phyloP scores from a whole-genome alignment of 2,329 filamentous ascomycete species.

The Plectosphaerella sp. region DNA sequence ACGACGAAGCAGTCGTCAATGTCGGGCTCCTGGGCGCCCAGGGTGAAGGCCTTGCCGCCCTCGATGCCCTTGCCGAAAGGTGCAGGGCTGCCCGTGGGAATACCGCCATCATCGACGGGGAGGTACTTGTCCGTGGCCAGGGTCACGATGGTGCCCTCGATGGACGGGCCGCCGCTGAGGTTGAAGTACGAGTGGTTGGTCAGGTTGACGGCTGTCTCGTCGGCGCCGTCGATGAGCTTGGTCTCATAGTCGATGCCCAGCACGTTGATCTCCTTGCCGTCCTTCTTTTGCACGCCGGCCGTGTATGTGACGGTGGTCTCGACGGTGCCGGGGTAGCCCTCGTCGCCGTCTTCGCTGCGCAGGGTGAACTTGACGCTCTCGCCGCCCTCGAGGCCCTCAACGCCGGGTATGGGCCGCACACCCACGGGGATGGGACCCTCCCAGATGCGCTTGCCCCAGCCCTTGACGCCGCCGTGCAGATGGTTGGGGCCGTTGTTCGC shows the following conservation, averaged over 20 bases:
- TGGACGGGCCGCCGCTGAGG: constrained; percentile 46
- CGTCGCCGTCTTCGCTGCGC: constrained; percentile 73
- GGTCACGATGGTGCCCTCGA: constrained; percentile 60
- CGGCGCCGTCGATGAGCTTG: constrained; percentile 65
- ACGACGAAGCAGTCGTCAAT: constrained; percentile 91
- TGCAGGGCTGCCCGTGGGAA: constrained; percentile 66
- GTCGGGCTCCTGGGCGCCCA: constrained; percentile 66
- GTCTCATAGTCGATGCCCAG: constrained; percentile 89
- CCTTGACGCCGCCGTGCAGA: constrained; percentile 65
- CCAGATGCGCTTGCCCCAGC: constrained; percentile 81
- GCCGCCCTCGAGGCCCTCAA: constrained; percentile 51
- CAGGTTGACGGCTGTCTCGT: constrained; percentile 90
- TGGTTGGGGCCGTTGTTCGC: constrained; percentile 76
- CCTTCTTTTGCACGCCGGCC: constrained; percentile 59
- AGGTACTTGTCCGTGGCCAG: constrained; percentile 63
- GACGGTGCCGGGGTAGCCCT: constrained; percentile 85
- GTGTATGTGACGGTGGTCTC: constrained; percentile 76
- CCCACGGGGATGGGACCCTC: constrained; percentile 63
- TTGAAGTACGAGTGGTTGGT: constrained; percentile 92
- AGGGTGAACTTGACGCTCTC: constrained; percentile 64
- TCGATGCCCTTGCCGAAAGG: constrained; percentile 58
- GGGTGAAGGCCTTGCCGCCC: constrained; percentile 63
- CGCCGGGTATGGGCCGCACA: constrained; percentile 42
- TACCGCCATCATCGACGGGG: constrained; percentile 66
- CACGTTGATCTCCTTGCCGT: constrained; percentile 62